A percentile compares a stretch with the other conserved stretches of the same genome.
These are phyloP conservation scores for Hypholoma sublateritium DNA, from an alignment of 768 basidiomycete species.

Conservation along the genomic window DNA sequence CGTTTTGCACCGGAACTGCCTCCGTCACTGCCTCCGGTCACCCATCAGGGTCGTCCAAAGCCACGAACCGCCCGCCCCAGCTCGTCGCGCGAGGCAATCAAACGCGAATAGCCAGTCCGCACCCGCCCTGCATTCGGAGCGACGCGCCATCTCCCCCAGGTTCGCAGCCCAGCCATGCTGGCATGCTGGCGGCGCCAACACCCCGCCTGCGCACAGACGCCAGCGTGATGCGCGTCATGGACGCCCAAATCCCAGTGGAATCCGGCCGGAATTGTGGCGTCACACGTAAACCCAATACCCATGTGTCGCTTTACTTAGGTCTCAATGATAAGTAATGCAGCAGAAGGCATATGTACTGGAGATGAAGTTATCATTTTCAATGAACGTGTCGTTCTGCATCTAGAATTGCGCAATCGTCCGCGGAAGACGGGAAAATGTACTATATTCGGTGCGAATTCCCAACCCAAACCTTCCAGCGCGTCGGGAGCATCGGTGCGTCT, in stretches of 20 bases:
- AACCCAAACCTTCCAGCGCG: constrained; percentile 39
- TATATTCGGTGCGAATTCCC: constrained; percentile 37
- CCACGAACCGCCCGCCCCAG: neutral
- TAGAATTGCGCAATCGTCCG: constrained; percentile 45
- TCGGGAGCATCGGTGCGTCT: constrained; percentile 36
- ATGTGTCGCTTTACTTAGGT: constrained; percentile 29
- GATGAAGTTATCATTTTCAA: constrained; percentile 29
- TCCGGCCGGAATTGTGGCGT: constrained; percentile 49
- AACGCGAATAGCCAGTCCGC: neutral
- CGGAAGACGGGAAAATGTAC: constrained; percentile 41
- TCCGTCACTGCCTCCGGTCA: neutral
- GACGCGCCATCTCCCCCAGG: too few relatives aligned
- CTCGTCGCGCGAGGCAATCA: neutral
- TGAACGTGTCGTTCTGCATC: constrained; percentile 32
- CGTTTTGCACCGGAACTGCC: neutral
- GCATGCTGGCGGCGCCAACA: too few relatives aligned
- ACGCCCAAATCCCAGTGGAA: constrained; percentile 24
- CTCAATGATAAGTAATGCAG: constrained; percentile 25
- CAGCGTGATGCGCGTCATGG: constrained; percentile 13
- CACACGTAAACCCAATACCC: constrained; percentile 38
- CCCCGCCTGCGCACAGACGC: neutral
- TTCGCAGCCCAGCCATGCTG: too few relatives aligned
- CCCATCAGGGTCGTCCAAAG: neutral
- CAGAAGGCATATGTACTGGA: constrained; percentile 21
- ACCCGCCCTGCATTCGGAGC: too few relatives aligned